phyloP scores from a whole-genome alignment of 805 yeast genomes.

The Schwanniomyces occidentalis region DNA sequence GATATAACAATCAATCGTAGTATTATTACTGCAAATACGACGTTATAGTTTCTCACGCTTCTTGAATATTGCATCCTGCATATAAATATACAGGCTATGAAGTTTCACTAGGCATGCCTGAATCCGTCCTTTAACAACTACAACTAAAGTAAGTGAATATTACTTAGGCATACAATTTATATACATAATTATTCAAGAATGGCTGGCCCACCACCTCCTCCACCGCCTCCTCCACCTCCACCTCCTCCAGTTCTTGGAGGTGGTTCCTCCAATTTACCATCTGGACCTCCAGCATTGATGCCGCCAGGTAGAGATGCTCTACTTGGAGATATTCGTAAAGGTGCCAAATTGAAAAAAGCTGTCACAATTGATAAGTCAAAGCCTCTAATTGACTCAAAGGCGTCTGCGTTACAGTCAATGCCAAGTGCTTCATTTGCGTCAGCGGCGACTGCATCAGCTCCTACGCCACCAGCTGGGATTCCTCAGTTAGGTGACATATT shows the following conservation, averaged over 20 bases:
- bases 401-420: constrained; percentile 36
- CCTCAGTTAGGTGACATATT: constrained; percentile 67
- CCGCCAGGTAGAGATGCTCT: constrained; percentile 47
- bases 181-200: too few species aligned
- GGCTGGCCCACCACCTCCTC: constrained; percentile 34
- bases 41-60: too few species aligned
- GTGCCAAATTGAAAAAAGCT: constrained; percentile 41
- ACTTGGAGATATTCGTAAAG: constrained; percentile 79
- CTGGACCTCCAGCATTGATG: constrained; percentile 22
- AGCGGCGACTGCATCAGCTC: constrained; percentile 18
- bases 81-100: too few species aligned
- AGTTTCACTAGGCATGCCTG: too few species aligned
- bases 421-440: constrained; percentile 19
- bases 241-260: constrained; percentile 14
- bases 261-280: constrained; percentile 9
- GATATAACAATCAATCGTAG: too few species aligned
- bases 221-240: constrained; percentile 35
- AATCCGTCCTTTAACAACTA: too few species aligned
- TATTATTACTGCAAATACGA: too few species aligned
- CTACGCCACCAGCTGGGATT: constrained; percentile 27
- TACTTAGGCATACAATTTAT: too few species aligned
- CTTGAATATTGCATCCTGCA: too few species aligned
- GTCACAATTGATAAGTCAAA: constrained; percentile 45
- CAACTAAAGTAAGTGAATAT: too few species aligned
- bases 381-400: constrained; percentile 57